Evolutionary conservation across 805 yeast species (phyloP).

Genomic region (Candida qinlingensis): DNA sequence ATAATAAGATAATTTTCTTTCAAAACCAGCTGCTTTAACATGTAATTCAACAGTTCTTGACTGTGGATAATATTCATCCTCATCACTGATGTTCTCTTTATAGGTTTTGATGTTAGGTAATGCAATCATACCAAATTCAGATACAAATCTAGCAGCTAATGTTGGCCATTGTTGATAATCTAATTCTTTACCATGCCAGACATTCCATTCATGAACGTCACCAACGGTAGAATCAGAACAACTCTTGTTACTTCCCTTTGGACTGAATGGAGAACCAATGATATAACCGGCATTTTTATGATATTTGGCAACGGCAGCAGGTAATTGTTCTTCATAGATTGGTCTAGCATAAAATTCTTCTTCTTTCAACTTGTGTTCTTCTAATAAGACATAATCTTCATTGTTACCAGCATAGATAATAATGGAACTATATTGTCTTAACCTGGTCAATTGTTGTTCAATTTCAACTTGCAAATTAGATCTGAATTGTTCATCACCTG

Average conservation of each 20-base stretch:
- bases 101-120: constrained; percentile 36
- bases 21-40: constrained; percentile 45
- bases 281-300: constrained; percentile 41
- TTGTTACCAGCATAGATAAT: constrained; percentile 19
- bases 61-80: constrained; percentile 38
- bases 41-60: constrained; percentile 39
- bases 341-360: constrained; percentile 14
- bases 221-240: constrained; percentile 37
- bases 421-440: constrained; percentile 39
- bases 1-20: constrained; percentile 40
- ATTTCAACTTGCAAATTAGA: constrained; percentile 34
- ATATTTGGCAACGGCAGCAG: constrained; percentile 43
- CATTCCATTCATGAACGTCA: constrained; percentile 52
- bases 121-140: constrained; percentile 52
- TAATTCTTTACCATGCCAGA: constrained; percentile 50
- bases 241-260: constrained; percentile 29
- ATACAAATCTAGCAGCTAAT: constrained; percentile 43
- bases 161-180: constrained; percentile 44
- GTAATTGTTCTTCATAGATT: constrained; percentile 13
- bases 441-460: constrained; percentile 33
- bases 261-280: constrained; percentile 46
- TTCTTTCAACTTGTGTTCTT: constrained; percentile 11
- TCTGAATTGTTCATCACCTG: constrained; percentile 34
- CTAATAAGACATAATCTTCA: constrained; percentile 15
- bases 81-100: constrained; percentile 32